Conservation (phyloP, 495 filamentous ascomycete species). For the Aspergillus sclerotioniger region DNA sequence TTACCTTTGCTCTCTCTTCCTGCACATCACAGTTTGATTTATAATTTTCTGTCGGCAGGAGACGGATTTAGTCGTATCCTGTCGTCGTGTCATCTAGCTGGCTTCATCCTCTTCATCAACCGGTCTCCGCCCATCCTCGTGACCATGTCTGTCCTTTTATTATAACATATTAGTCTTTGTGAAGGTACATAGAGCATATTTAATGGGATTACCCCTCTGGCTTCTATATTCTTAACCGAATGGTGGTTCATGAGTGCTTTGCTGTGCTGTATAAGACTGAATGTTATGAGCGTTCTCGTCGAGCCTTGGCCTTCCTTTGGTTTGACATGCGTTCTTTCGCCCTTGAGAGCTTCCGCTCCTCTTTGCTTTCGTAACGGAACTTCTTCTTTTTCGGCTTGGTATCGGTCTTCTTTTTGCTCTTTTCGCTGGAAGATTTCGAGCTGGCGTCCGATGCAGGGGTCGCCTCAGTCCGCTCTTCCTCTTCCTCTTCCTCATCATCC, state of each 20-base stretch:
- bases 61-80: slow-evolving; percentile 24
- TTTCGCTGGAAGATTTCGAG: slow-evolving; percentile 26
- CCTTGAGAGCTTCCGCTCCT: slow-evolving; percentile 65
- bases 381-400: slow-evolving; percentile 67
- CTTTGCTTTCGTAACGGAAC: slow-evolving; percentile 88
- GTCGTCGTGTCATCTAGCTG: slow-evolving; percentile 17
- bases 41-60: slow-evolving; percentile 25
- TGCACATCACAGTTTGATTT: slow-evolving; percentile 27
- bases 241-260: background rate
- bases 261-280: background rate
- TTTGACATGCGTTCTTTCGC: slow-evolving; percentile 67
- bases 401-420: slow-evolving; percentile 54
- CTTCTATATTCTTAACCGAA: slow-evolving; percentile 4
- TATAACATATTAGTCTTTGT: slow-evolving; percentile 1
- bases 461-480: slow-evolving; percentile 31
- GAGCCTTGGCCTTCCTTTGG: slow-evolving; percentile 44
- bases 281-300: slow-evolving; percentile 34
- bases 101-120: slow-evolving; percentile 13
- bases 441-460: slow-evolving; percentile 28
- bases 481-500: slow-evolving; percentile 46
- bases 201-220: slow-evolving; percentile 8
- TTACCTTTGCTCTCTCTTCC: slow-evolving; percentile 24
- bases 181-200: slow-evolving; percentile 21
- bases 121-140: slow-evolving; percentile 13
- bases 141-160: slow-evolving; percentile 8